Evolutionary conservation across 2,329 filamentous ascomycete species (phyloP).

Genomic region (Furcasterigmium furcatum): DNA sequence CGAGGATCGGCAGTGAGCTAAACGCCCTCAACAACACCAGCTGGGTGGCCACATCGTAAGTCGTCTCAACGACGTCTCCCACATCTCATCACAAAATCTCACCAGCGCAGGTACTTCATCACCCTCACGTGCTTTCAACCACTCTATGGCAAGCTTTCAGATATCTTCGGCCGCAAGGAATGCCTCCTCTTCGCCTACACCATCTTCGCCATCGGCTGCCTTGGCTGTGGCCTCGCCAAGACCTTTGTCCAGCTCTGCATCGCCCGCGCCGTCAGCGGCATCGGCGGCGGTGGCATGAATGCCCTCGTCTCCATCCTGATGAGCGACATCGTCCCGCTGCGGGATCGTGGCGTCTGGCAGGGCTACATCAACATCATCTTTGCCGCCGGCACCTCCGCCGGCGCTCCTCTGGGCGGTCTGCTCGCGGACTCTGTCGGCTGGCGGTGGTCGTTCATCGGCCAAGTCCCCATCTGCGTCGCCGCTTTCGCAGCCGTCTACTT

Average conservation of each 20-base stretch:
- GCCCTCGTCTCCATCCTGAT: conserved; percentile 67
- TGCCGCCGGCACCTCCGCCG: conserved; percentile 63
- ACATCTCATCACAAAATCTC: too few relatives aligned
- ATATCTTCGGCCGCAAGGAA: conserved; percentile 68
- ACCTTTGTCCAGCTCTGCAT: conserved; percentile 64
- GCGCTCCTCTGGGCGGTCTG: conserved; percentile 68
- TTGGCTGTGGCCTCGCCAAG: conserved; percentile 59
- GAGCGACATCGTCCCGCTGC: conserved; percentile 67
- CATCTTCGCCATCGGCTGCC: conserved; percentile 62
- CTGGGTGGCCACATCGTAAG: conserved; percentile 62
- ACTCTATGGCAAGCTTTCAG: conserved; percentile 66
- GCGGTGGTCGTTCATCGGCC: conserved; percentile 70
- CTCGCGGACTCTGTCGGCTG: conserved; percentile 72
- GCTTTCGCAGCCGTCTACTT: conserved; percentile 63
- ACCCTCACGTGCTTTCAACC: conserved; percentile 75
- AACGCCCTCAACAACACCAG: conserved; percentile 71
- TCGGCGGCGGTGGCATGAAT: conserved; percentile 71
- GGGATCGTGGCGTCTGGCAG: conserved; percentile 71
- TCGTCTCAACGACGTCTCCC: not conserved
- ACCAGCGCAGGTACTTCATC: conserved; percentile 57
- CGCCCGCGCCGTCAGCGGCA: conserved; percentile 48
- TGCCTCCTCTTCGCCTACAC: conserved; percentile 62
- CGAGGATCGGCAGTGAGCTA: conserved; percentile 72
- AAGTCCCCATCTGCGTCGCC: conserved; percentile 64
- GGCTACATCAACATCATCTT: conserved; percentile 71